Conservation (phyloP, 345 rosid genomes). For the Eucalyptus regnans region DNA sequence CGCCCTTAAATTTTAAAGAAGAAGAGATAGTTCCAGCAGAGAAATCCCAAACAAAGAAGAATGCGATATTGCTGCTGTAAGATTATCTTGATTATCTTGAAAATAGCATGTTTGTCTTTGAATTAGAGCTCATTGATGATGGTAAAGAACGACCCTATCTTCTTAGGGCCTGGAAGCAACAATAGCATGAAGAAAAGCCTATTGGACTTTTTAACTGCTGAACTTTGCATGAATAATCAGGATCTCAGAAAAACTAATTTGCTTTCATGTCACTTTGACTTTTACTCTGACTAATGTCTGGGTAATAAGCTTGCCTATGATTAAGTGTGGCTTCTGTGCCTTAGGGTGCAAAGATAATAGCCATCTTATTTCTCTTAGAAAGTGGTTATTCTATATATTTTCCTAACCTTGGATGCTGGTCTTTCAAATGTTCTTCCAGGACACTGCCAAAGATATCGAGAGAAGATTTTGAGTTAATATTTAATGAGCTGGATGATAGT, state of each 20-base stretch:
- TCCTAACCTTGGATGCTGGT: background rate
- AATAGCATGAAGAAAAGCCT: background rate
- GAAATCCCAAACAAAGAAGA: background rate
- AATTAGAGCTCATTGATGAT: background rate
- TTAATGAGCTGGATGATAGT: slow-evolving; percentile 85
- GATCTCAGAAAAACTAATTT: background rate
- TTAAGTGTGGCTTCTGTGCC: background rate
- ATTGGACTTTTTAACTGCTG: background rate
- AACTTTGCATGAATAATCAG: background rate
- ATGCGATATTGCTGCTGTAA: background rate
- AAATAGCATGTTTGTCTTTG: background rate
- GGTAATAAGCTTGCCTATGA: background rate
- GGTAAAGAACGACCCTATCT: background rate
- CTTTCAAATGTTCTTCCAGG: slow-evolving; percentile 18
- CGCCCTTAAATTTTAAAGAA: background rate
- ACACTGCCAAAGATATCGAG: slow-evolving; percentile 74
- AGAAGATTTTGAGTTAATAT: slow-evolving; percentile 82
- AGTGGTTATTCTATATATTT: background rate
- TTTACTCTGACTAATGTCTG: background rate
- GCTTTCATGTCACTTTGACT: background rate
- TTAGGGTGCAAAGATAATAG: background rate
- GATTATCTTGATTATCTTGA: background rate
- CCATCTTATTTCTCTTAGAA: background rate
- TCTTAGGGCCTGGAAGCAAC: background rate
- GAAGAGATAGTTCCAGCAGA: background rate